Evolutionary conservation across 768 basidiomycete species (phyloP).

Genomic region (Pleurotus tuoliensis): DNA sequence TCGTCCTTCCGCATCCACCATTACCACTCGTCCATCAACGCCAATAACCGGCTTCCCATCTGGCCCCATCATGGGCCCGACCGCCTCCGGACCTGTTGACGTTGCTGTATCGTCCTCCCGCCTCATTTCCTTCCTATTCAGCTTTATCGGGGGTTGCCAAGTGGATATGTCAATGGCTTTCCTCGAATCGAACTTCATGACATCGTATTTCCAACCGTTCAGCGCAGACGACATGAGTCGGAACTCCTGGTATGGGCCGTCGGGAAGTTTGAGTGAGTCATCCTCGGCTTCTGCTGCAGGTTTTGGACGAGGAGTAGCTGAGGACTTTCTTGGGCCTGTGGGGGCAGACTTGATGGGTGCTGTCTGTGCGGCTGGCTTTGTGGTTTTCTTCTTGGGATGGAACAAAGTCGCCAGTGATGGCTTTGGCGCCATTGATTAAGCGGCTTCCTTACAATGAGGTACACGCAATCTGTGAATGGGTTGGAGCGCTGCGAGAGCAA

Average conservation of each 20-base stretch:
- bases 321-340: conserved; percentile 27
- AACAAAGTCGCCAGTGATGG: conserved; percentile 48
- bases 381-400: conserved; percentile 62
- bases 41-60: conserved; percentile 87
- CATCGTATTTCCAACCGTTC: conserved; percentile 88
- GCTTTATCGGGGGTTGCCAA: conserved; percentile 75
- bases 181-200: conserved; percentile 86
- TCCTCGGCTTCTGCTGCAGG: conserved; percentile 45
- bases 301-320: conserved; percentile 31
- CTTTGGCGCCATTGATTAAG: conserved; percentile 38
- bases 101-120: conserved; percentile 37
- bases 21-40: conserved; percentile 69
- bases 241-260: conserved; percentile 71
- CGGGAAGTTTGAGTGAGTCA: conserved; percentile 53
- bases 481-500: no score
- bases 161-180: conserved; percentile 64
- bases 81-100: conserved; percentile 41
- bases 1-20: conserved; percentile 77
- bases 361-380: conserved; percentile 25
- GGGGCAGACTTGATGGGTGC: conserved; percentile 22
- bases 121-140: conserved; percentile 82
- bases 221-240: conserved; percentile 74
- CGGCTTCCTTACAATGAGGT: no score
- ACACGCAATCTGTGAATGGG: no score
- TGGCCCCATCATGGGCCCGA: conserved; percentile 71